Percentiles rank a stretch among this genome's conserved stretches.
Conservation (phyloP, 306 rosid genomes). For the Dalbergia cochinchinensis region DNA sequence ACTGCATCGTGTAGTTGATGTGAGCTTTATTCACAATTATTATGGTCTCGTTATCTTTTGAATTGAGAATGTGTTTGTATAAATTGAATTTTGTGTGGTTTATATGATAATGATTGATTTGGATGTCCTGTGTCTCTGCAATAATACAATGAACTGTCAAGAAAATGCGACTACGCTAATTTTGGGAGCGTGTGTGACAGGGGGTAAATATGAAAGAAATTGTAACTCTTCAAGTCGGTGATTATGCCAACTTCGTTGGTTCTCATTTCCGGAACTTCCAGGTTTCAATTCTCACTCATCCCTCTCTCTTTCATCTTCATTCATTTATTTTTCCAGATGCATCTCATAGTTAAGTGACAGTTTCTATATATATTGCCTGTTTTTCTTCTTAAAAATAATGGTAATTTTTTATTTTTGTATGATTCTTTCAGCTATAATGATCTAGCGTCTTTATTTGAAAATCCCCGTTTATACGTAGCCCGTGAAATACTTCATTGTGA, state of each 20-base stretch:
- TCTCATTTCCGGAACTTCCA: constrained; percentile 99
- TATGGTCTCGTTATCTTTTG: constrained; percentile 15
- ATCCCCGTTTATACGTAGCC: not conserved
- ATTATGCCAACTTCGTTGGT: constrained; percentile 83
- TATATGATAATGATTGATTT: not conserved
- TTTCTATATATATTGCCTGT: not conserved
- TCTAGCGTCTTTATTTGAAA: not conserved
- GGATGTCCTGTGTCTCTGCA: constrained; percentile 28
- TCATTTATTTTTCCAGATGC: not conserved
- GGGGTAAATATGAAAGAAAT: constrained; percentile 74
- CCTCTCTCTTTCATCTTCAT: no score
- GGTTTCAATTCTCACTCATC: constrained; percentile 51
- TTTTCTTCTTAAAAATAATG: no score
- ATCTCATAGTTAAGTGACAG: no score
- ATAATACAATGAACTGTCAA: no score
- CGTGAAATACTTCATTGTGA: not conserved
- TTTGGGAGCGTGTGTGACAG: constrained; percentile 6
- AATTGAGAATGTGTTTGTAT: not conserved
- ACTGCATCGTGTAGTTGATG: constrained; percentile 91
- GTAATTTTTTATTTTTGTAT: no score
- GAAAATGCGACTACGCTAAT: not conserved
- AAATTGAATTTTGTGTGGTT: not conserved
- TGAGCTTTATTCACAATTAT: constrained; percentile 54
- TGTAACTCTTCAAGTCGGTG: constrained; percentile 85
- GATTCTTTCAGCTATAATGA: not conserved